Evolutionary conservation across 2,329 filamentous ascomycete genomes (phyloP).

Genomic region (Sporothrix brunneoviolacea): DNA sequence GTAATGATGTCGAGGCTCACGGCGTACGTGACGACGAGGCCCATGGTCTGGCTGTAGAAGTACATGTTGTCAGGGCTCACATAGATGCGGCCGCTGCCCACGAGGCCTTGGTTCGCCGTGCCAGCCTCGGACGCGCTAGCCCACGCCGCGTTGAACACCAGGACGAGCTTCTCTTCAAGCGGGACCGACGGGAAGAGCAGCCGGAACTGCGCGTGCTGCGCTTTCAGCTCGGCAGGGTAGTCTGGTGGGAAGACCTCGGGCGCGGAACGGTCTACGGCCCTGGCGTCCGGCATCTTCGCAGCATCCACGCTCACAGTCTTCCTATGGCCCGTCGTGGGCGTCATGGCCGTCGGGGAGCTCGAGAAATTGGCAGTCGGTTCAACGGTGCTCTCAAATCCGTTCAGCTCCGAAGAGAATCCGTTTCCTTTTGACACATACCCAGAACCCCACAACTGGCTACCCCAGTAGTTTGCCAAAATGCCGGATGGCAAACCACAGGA

Average conservation of each 20-base stretch:
- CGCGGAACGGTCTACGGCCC: constrained; percentile 27
- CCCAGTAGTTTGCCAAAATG: constrained; percentile 91
- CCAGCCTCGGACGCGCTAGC: constrained; percentile 42
- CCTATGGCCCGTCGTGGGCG: constrained; percentile 29
- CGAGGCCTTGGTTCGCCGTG: constrained; percentile 47
- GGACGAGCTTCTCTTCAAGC: constrained; percentile 70
- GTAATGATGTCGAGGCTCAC: constrained; percentile 69
- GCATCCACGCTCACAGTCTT: constrained; percentile 39
- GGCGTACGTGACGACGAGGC: constrained; percentile 76
- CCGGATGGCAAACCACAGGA: constrained; percentile 72
- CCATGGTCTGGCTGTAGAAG: constrained; percentile 94
- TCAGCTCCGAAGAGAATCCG: constrained; percentile 14
- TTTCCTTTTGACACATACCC: constrained; percentile 16
- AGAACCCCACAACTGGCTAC: constrained; percentile 67
- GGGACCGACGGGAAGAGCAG: constrained; percentile 80
- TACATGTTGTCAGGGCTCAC: constrained; percentile 83
- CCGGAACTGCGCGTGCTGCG: constrained; percentile 89
- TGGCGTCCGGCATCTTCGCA: constrained; percentile 27
- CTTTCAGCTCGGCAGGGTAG: constrained; percentile 75
- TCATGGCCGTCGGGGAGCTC: constrained; percentile 1
- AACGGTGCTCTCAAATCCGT: constrained; percentile 17
- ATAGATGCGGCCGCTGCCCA: constrained; percentile 68
- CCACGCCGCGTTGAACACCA: constrained; percentile 93
- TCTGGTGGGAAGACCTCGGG: constrained; percentile 60
- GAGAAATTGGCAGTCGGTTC: constrained; percentile 21